A percentile compares a stretch with the other conserved stretches of the same genome.
These are phyloP conservation scores for Metarhizium robertsii DNA, from an alignment of 2,329 filamentous ascomycete genomes.

Conservation along the genomic window DNA sequence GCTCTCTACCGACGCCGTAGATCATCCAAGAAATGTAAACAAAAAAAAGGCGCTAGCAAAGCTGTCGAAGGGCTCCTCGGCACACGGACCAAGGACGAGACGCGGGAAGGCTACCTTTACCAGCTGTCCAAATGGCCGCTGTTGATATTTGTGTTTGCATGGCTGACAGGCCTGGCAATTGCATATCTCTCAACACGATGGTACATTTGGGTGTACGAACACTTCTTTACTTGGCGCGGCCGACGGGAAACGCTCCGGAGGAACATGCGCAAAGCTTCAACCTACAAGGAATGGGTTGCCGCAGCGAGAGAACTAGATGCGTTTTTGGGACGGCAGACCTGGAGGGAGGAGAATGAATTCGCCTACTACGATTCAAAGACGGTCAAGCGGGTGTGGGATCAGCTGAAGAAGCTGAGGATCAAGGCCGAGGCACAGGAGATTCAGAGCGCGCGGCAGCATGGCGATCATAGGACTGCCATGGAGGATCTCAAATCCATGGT, in stretches of 20 bases:
- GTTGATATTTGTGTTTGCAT: constrained; percentile 67
- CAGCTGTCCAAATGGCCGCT: constrained; percentile 86
- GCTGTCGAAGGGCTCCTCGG: constrained; percentile 33
- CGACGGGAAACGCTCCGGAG: constrained; percentile 61
- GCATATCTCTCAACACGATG: constrained; percentile 73
- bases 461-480: constrained; percentile 39
- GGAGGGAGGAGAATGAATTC: constrained; percentile 71
- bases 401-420: constrained; percentile 58
- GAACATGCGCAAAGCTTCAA: constrained; percentile 60
- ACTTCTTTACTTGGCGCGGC: constrained; percentile 83
- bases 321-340: constrained; percentile 70
- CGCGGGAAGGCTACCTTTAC: constrained; percentile 87
- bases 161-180: constrained; percentile 63
- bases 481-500: constrained; percentile 71
- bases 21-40: constrained; percentile 21
- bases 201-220: constrained; percentile 90
- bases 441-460: constrained; percentile 24
- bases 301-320: constrained; percentile 71
- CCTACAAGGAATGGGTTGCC: constrained; percentile 74
- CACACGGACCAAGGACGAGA: constrained; percentile 74
- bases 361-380: constrained; percentile 86
- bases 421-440: constrained; percentile 44
- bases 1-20: constrained; percentile 40
- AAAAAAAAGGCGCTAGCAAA: constrained; percentile 27
- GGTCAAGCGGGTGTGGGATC: constrained; percentile 64